Conservation (phyloP, 2,329 filamentous ascomycete genomes). For the Colletotrichum euphorbiae region DNA sequence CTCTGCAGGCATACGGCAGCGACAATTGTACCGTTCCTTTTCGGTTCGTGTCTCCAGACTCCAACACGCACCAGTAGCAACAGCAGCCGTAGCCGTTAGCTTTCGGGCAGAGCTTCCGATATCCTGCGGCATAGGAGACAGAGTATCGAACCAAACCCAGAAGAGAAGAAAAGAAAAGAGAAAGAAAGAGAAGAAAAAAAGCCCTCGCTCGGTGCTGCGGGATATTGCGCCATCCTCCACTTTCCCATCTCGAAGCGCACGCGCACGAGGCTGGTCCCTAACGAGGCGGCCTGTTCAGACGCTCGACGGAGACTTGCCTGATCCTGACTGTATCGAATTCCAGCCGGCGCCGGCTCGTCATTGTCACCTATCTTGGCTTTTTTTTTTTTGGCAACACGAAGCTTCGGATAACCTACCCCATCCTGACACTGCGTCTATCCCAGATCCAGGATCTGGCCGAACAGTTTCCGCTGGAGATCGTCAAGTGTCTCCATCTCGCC, state of each 20-base stretch:
- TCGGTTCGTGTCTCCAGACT: constrained; percentile 3
- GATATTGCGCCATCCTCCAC: constrained; percentile 24
- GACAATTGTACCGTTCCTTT: constrained; percentile 7
- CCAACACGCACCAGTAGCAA: neutral
- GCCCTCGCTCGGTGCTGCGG: constrained; percentile 13
- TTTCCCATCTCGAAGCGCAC: constrained; percentile 17
- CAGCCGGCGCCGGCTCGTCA: neutral
- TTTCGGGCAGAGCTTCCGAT: constrained; percentile 18
- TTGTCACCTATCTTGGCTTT: constrained; percentile 8
- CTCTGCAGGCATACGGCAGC: neutral
- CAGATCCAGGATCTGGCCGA: constrained; percentile 23
- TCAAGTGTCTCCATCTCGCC: constrained; percentile 23
- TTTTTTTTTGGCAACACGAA: constrained; percentile 5
- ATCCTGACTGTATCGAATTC: neutral
- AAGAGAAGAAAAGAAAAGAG: neutral
- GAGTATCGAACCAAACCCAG: neutral
- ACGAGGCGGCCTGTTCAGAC: neutral
- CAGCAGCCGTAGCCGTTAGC: constrained; percentile 1
- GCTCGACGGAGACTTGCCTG: constrained; percentile 2
- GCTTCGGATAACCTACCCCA: neutral
- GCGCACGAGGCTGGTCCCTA: constrained; percentile 20
- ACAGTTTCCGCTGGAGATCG: constrained; percentile 18
- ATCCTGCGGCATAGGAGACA: constrained; percentile 15
- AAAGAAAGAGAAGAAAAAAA: neutral
- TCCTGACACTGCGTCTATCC: constrained; percentile 16